Conservation (phyloP, 306 rosid genomes). For the Purshia tridentata region DNA sequence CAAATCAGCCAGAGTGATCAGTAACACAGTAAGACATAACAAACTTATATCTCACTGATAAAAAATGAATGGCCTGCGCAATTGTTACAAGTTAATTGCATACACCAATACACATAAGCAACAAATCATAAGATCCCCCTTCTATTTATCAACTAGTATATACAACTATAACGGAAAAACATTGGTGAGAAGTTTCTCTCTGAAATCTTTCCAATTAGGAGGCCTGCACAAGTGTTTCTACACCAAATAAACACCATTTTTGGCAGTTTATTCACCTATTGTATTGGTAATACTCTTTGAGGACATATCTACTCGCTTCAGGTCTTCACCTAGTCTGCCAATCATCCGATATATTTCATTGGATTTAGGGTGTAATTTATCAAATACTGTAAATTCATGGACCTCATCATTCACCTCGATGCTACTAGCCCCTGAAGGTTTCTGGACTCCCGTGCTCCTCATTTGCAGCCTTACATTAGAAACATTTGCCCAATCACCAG, state of each 20-base stretch:
- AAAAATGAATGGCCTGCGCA: not conserved
- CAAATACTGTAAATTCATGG: constrained; percentile 72
- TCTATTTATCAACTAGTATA: constrained; percentile 8
- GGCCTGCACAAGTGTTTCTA: not conserved
- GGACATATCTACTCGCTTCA: constrained; percentile 51
- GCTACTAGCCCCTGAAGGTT: constrained; percentile 81
- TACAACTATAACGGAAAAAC: not conserved
- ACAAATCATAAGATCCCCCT: constrained; percentile 8
- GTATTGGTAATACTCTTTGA: constrained; percentile 21
- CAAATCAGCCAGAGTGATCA: constrained; percentile 5
- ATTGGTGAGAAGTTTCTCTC: not conserved
- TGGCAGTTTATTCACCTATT: constrained; percentile 13
- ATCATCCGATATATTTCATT: constrained; percentile 67
- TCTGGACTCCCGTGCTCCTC: constrained; percentile 61
- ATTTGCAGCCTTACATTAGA: constrained; percentile 57
- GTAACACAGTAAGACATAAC: not conserved
- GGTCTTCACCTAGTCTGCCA: constrained; percentile 53
- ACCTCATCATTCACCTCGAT: constrained; percentile 66
- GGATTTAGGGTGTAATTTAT: constrained; percentile 72
- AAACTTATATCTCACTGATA: not conserved
- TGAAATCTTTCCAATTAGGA: not conserved
- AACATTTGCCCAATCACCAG: constrained; percentile 71
- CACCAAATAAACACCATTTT: constrained; percentile 12
- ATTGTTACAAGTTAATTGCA: not conserved
- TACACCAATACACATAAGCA: not conserved